Base-by-base conservation (phyloP, 768 basidiomycete species). In the Russula sp. region DNA sequence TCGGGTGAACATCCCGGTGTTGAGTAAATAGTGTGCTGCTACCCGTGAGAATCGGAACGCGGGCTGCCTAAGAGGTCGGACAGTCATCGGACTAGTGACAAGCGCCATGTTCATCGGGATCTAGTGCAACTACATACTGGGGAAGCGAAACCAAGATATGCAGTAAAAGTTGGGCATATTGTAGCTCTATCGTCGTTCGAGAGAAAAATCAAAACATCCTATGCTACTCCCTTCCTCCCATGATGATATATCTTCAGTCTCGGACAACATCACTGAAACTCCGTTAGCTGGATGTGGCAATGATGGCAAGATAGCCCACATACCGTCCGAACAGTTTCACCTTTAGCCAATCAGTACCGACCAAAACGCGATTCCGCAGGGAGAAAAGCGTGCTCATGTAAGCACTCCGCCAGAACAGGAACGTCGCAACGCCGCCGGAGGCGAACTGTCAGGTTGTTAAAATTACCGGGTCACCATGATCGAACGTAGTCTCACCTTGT, bases 381-480 rank as follows among this genome's bases (percentile, higher is more conserved):
- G 94, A 97, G 83, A 98, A 98, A 46, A 98, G 85, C 2, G 87
- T 93, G 76, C 94, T 98, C 53, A 98, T 76, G 74, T 98, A 99
- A 11, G 94, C 97, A 67, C 94, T 92, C 70, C 89, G 78, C 90
- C 92, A 93, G 82, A 93, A 92, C 64, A 92, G 79, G 79, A 78
- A 94, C 18, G 92, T 94, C n/a, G 90, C 85, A 20, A 92, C 83
- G 70, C 96, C 96, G 32, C 90, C 94, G 28, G 84, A 89, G n/a
- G 95, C 86, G 70, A 98, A 79, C 89, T 92, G 65, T 5, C 57
- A 0, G 51, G 5, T 24, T 40, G 18, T 30, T 49, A 62, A 63
- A 55, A 61, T 2, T 2, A 36, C 16, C 10, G 18, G 22, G 32
- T 49, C 22, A 67, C 65, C 18, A 5, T 55, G 11, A 57, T 44